These are phyloP conservation scores for Talaromyces pinophilus DNA, from an alignment of 2,329 filamentous ascomycete species.

Conservation along the genomic window DNA sequence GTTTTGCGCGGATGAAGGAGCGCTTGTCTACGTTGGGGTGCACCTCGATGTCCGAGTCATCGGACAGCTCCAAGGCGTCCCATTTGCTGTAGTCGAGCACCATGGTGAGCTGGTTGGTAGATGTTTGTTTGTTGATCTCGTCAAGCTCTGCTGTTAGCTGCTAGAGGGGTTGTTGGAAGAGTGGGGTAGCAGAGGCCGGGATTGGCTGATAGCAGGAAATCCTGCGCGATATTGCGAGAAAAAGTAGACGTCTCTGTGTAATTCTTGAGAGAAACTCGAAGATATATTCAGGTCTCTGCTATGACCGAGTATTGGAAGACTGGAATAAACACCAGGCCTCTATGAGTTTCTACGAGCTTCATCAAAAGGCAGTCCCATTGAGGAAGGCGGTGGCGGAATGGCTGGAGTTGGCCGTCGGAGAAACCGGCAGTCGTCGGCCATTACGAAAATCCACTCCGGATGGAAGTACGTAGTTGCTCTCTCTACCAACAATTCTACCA, in stretches of 20 bases:
- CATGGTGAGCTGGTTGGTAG: constrained; percentile 38
- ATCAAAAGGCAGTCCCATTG: neutral
- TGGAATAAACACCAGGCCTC: constrained; percentile 2
- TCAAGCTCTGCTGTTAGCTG: neutral
- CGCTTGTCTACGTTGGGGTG: constrained; percentile 98
- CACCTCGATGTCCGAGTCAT: constrained; percentile 97
- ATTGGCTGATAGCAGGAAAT: neutral
- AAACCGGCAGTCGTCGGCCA: constrained; percentile 4
- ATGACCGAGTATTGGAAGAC: neutral
- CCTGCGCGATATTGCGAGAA: neutral
- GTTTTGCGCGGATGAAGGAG: constrained; percentile 97
- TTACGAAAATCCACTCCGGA: constrained; percentile 13
- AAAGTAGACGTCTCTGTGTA: neutral
- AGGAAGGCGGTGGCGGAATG: constrained; percentile 19
- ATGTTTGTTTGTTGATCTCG: neutral
- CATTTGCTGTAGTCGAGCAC: constrained; percentile 66
- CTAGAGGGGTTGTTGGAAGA: constrained; percentile 5
- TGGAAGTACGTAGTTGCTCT: neutral
- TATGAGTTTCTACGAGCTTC: constrained; percentile 19
- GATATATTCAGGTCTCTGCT: neutral
- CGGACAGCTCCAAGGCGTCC: constrained; percentile 90
- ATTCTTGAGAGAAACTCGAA: too few relatives aligned
- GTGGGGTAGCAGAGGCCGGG: constrained; percentile 4
- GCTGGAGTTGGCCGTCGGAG: constrained; percentile 4
- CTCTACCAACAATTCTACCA: constrained; percentile 11